Conservation (phyloP, 148 eudicot genomes). For the Cornus kousa region DNA sequence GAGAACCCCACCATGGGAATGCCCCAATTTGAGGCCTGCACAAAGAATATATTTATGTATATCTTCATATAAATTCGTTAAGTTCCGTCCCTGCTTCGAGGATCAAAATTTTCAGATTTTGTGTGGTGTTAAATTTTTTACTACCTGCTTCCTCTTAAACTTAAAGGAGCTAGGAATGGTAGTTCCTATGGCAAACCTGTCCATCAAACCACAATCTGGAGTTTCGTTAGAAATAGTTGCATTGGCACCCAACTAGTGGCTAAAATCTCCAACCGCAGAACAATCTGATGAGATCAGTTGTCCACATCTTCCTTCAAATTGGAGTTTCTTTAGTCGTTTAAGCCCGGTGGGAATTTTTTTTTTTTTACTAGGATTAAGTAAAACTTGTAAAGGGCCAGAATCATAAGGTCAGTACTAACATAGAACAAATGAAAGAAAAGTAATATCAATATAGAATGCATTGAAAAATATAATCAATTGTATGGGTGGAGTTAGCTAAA, state of each 20-base stretch:
- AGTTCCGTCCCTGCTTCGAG: slow-evolving; percentile 33
- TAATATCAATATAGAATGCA: not conserved
- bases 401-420: not conserved
- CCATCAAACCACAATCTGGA: slow-evolving; percentile 17
- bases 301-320: slow-evolving; percentile 34
- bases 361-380: not conserved
- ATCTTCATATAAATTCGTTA: slow-evolving; percentile 32
- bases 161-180: slow-evolving; percentile 48
- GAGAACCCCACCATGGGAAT: slow-evolving; percentile 40
- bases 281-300: slow-evolving; percentile 24
- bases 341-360: slow-evolving; percentile 37
- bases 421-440: not conserved
- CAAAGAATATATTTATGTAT: slow-evolving; percentile 23
- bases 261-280: slow-evolving; percentile 18
- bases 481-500: not conserved
- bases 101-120: slow-evolving; percentile 17
- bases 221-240: slow-evolving; percentile 24
- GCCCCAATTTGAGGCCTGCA: slow-evolving; percentile 44
- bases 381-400: not conserved
- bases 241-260: slow-evolving; percentile 1
- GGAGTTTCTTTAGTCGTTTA: slow-evolving; percentile 60
- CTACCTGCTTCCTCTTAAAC: slow-evolving; percentile 40
- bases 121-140: slow-evolving; percentile 47
- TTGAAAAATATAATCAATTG: not conserved
- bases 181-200: slow-evolving; percentile 26